Conservation (phyloP, 2,329 filamentous ascomycete species). For the Aspergillaceae sp. region DNA sequence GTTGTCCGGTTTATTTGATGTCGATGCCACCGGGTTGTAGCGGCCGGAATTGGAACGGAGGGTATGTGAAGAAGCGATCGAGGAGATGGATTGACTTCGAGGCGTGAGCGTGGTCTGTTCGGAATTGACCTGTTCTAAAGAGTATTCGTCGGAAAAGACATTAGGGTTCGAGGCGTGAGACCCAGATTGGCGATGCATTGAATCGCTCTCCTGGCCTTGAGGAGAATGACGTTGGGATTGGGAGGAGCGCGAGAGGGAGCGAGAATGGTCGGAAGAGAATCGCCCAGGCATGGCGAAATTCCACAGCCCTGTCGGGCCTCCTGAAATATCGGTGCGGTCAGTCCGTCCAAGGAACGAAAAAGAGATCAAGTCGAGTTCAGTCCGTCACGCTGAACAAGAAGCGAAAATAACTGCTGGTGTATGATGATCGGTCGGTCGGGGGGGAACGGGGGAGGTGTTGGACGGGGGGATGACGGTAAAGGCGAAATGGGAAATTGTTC, state of each 20-base stretch:
- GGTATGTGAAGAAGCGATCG: constrained; percentile 26
- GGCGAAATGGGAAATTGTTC: too few species aligned
- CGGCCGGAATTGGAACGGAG: constrained; percentile 18
- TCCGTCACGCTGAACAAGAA: constrained; percentile 13
- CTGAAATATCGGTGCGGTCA: constrained; percentile 19
- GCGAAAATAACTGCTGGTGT: background rate
- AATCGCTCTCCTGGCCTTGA: constrained; percentile 17
- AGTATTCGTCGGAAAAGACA: constrained; percentile 43
- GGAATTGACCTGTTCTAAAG: constrained; percentile 34
- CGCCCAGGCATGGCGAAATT: constrained; percentile 32
- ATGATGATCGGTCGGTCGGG: background rate
- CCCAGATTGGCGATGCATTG: constrained; percentile 21
- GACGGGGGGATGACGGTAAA: constrained; percentile 6
- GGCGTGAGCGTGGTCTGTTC: constrained; percentile 23
- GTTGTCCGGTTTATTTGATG: background rate
- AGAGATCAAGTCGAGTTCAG: constrained; percentile 1
- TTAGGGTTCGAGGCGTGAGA: constrained; percentile 32
- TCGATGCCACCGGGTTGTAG: constrained; percentile 16
- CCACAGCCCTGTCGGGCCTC: constrained; percentile 31
- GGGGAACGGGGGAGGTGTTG: constrained; percentile 4
- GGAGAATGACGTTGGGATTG: constrained; percentile 16
- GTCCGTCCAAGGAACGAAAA: constrained; percentile 10
- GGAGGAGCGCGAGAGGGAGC: constrained; percentile 25
- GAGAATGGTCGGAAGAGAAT: constrained; percentile 29
- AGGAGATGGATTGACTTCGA: constrained; percentile 22